Percentiles rank a stretch among this genome's conserved stretches.
Evolutionary conservation across 164 flowering plant species (phyloP).

Genomic region (Berberis thunbergii): DNA sequence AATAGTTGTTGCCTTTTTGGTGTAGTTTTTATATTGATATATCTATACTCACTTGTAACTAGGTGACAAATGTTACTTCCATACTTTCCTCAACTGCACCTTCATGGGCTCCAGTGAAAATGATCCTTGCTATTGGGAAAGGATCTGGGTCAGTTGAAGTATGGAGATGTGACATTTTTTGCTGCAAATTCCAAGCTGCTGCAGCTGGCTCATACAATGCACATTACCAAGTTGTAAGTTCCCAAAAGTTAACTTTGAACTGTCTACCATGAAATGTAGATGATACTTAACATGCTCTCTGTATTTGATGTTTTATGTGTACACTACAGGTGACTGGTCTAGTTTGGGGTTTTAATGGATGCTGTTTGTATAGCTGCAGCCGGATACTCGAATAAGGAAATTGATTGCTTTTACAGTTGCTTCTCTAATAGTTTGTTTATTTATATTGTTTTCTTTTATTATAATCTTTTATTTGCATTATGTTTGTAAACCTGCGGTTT

Average conservation of each 20-base stretch:
- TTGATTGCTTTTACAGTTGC: constrained; percentile 6
- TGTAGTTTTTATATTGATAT: constrained; percentile 4
- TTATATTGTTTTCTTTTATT: no score
- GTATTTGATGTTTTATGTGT: neutral
- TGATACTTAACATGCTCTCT: constrained; percentile 13
- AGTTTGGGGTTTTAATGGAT: constrained; percentile 82
- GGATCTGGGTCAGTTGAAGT: constrained; percentile 85
- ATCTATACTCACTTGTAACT: constrained; percentile 6
- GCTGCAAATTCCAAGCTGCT: constrained; percentile 26
- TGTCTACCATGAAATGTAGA: constrained; percentile 2
- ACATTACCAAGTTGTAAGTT: constrained; percentile 70
- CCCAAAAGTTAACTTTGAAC: constrained; percentile 8
- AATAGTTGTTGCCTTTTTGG: neutral
- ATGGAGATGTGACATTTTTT: constrained; percentile 38
- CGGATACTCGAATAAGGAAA: constrained; percentile 43
- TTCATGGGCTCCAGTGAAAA: constrained; percentile 20
- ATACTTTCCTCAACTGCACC: constrained; percentile 48
- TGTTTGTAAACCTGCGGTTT: no score
- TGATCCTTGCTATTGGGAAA: constrained; percentile 76
- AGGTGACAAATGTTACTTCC: constrained; percentile 42
- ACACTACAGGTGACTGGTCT: constrained; percentile 92
- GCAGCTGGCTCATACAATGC: constrained; percentile 53
- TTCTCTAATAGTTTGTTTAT: neutral
- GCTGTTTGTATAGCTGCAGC: constrained; percentile 80
- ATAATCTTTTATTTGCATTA: neutral